A percentile compares a stretch with the other conserved stretches of the same genome.
phyloP scores from a whole-genome alignment of 2,329 filamentous ascomycete species.

The Fusarium subglutinans region DNA sequence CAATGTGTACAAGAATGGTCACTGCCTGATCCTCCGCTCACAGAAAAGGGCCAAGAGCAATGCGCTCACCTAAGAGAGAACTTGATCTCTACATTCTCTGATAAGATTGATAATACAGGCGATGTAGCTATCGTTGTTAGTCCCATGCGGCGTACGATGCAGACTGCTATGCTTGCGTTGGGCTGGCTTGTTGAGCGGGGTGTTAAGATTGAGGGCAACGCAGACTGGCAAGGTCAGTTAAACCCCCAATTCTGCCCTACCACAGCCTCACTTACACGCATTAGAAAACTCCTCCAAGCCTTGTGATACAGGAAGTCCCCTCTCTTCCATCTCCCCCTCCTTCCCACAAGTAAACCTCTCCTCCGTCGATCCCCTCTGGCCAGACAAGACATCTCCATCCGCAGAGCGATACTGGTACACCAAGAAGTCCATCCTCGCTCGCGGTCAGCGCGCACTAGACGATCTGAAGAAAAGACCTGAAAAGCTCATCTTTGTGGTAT shows the following conservation, averaged over 20 bases:
- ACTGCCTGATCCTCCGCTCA: conserved; percentile 62
- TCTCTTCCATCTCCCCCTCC: conserved; percentile 53
- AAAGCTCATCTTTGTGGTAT: conserved; percentile 70
- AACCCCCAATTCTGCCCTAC: neutral
- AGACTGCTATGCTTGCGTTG: conserved; percentile 68
- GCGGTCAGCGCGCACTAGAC: conserved; percentile 61
- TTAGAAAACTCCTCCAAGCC: conserved; percentile 64
- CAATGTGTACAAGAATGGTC: conserved; percentile 54
- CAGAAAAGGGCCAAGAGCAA: conserved; percentile 59
- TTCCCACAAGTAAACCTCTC: conserved; percentile 68
- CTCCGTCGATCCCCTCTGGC: conserved; percentile 66
- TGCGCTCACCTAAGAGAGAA: conserved; percentile 56
- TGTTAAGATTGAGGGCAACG: conserved; percentile 64
- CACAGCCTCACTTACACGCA: neutral
- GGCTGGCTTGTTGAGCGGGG: conserved; percentile 66
- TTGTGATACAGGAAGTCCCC: conserved; percentile 68
- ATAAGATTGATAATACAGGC: conserved; percentile 44
- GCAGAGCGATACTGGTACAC: conserved; percentile 63
- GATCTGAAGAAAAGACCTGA: conserved; percentile 64
- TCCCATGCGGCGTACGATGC: conserved; percentile 71
- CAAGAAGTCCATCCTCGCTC: conserved; percentile 60
- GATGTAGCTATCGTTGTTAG: conserved; percentile 67
- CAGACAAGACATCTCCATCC: conserved; percentile 65
- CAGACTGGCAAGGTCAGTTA: conserved; percentile 76
- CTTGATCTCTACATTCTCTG: conserved; percentile 52